These are phyloP conservation scores for Incumbomyces delicatus DNA, from an alignment of 2,329 filamentous ascomycete species.

Conservation along the genomic window DNA sequence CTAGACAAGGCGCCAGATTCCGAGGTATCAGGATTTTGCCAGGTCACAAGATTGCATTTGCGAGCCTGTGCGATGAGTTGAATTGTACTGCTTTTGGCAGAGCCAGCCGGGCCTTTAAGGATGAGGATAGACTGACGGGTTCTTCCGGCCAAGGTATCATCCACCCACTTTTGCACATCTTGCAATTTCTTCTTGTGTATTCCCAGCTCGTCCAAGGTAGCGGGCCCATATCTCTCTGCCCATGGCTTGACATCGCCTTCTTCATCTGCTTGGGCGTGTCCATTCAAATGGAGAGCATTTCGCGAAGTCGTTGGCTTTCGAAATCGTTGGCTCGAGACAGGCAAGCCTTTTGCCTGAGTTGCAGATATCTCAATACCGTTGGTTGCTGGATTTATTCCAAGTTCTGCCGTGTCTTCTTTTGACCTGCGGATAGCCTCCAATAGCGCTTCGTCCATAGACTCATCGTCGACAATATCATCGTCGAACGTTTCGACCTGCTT, in stretches of 20 bases:
- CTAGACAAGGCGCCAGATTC: conserved; percentile 56
- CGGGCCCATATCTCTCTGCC: conserved; percentile 75
- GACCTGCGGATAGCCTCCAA: conserved; percentile 24
- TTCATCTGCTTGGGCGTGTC: conserved; percentile 10
- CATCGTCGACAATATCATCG: conserved; percentile 26
- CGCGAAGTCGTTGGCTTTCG: conserved; percentile 7
- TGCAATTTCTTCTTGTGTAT: conserved; percentile 91
- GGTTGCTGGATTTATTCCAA: background rate
- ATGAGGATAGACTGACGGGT: conserved; percentile 56
- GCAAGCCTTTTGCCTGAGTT: conserved; percentile 8
- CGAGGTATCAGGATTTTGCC: conserved; percentile 69
- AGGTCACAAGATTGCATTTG: conserved; percentile 70
- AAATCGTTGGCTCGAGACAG: conserved; percentile 19
- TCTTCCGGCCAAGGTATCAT: conserved; percentile 57
- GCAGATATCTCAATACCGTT: conserved; percentile 5
- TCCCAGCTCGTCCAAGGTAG: conserved; percentile 68
- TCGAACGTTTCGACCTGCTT: conserved; percentile 14
- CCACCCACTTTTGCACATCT: conserved; percentile 76
- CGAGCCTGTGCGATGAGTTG: conserved; percentile 68
- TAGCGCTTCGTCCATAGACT: conserved; percentile 27
- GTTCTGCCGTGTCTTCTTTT: background rate
- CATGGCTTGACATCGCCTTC: conserved; percentile 61
- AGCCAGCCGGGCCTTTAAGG: conserved; percentile 81
- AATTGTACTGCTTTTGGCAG: conserved; percentile 85
- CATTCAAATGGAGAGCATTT: conserved; percentile 7